Percentiles rank a stretch among this genome's conserved stretches.
Evolutionary conservation across 2,329 filamentous ascomycete genomes (phyloP).

Genomic region (Cladosporium cucumerinum): DNA sequence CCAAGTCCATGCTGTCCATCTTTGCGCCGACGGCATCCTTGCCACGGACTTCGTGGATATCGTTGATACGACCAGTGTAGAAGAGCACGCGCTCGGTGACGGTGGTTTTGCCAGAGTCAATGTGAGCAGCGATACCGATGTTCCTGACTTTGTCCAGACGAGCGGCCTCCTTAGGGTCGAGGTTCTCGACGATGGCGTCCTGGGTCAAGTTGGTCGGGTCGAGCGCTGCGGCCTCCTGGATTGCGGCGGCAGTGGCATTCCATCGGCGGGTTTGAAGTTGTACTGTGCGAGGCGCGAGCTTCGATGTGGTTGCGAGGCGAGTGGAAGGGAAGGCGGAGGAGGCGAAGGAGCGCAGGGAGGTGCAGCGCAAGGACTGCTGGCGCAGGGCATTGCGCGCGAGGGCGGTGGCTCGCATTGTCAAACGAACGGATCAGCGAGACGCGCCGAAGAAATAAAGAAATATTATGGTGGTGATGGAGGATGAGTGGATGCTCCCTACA

Average conservation of each 20-base stretch:
- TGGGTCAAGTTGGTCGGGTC: slow-evolving; percentile 58
- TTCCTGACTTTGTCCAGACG: slow-evolving; percentile 82
- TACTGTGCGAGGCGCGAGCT: slow-evolving; percentile 1
- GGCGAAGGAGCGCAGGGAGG: slow-evolving; percentile 25
- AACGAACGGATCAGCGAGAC: slow-evolving; percentile 8
- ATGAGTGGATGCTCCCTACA: neutral
- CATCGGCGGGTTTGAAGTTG: slow-evolving; percentile 21
- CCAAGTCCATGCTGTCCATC: slow-evolving; percentile 99
- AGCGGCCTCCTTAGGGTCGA: slow-evolving; percentile 73
- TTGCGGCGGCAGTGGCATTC: slow-evolving; percentile 30
- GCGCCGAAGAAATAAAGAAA: neutral
- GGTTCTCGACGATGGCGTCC: slow-evolving; percentile 70
- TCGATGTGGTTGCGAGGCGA: neutral
- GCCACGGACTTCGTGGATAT: slow-evolving; percentile 94
- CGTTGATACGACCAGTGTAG: slow-evolving; percentile 95
- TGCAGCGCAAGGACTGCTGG: slow-evolving; percentile 23
- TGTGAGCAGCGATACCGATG: slow-evolving; percentile 98
- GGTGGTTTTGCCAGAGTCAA: slow-evolving; percentile 97
- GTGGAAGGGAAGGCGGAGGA: slow-evolving; percentile 21
- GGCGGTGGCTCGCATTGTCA: slow-evolving; percentile 23
- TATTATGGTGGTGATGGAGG: neutral
- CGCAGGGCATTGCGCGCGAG: slow-evolving; percentile 32
- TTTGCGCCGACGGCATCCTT: slow-evolving; percentile 95
- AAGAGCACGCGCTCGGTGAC: slow-evolving; percentile 94
- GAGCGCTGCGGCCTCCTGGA: slow-evolving; percentile 54